Base-by-base conservation (phyloP, 805 yeast species). In the Ogataea ganodermae region DNA sequence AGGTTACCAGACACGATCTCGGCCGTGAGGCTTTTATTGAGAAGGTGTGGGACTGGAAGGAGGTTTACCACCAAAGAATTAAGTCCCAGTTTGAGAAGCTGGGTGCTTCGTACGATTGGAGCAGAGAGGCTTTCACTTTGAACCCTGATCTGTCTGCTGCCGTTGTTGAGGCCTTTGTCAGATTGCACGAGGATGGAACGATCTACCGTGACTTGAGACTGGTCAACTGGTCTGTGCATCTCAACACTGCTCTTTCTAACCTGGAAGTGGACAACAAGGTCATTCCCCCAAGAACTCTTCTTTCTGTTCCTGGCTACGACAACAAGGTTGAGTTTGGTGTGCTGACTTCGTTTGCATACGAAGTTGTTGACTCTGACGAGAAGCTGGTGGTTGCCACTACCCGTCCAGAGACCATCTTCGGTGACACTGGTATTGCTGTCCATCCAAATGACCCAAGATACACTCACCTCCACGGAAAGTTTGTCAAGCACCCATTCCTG, bases 11-110 rank as follows among this genome's bases (percentile, higher is more conserved):
- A 73, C 97, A 94, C 68, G 98, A 94, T 65, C 81, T 80, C 52
- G 96, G 97, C 52, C 88, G 99, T 72, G 97, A 92, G 66, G 84
- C 80, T 53, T 94, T 94, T 59, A 72, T 88, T 48, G 84, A 78
- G 31, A 84, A 86, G 65, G 97, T 94, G 24, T 94, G 98, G 98
- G 96, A 89, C 59, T 94, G 99, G 99, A 94, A 94, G 68, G 95
- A 90, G 53, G 90, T 86, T 51, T 94, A 94, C 73, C 97, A 94
- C 60, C 69, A 68, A 47, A 85, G 86, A 61, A 94, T 94, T 69
- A 88, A 87, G 74, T 66, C 76, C 56, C 99, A 94, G 73, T 81
- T 92, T 65, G 74, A 81, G 68, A 81, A 81, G 53, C 78, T 94
- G 65, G 99, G 99, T 68, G 97, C 97, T 22, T 94, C 99, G 16